phyloP scores from a whole-genome alignment of 805 yeast genomes.

The Blastobotrys attinorum region DNA sequence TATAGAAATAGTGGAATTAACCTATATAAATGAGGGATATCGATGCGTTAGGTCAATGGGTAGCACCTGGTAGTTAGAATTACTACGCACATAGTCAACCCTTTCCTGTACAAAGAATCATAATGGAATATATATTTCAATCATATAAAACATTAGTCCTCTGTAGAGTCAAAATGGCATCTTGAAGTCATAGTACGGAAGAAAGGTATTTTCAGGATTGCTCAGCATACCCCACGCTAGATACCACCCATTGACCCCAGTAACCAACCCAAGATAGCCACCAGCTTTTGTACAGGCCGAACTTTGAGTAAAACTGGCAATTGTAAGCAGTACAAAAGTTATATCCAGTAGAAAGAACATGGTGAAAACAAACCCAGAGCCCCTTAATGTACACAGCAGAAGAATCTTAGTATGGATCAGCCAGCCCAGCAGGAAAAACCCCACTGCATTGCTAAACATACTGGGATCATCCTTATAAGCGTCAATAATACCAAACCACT shows the following conservation, averaged over 20 bases:
- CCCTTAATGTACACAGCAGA: conserved; percentile 46
- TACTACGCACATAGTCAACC: no score
- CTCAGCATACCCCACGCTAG: conserved; percentile 59
- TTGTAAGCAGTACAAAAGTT: conserved; percentile 47
- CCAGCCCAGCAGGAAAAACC: conserved; percentile 57
- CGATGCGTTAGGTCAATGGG: no score
- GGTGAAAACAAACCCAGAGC: conserved; percentile 54
- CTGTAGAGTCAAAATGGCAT: background rate
- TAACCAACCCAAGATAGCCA: conserved; percentile 51
- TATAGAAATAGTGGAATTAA: background rate
- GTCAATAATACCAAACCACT: conserved; percentile 42
- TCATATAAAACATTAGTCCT: no score
- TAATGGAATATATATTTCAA: no score
- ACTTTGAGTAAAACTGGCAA: conserved; percentile 42
- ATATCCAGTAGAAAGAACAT: conserved; percentile 45
- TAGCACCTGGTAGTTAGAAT: no score
- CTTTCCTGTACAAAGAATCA: no score
- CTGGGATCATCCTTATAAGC: conserved; percentile 38
- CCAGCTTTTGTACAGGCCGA: conserved; percentile 44
- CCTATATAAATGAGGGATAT: no score
- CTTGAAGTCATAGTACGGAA: background rate
- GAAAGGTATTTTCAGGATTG: conserved; percentile 29
- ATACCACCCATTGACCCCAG: conserved; percentile 53
- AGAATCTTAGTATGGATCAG: conserved; percentile 48
- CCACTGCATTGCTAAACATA: conserved; percentile 40